Evolutionary conservation across 2,329 filamentous ascomycete genomes (phyloP).

Genomic region (Cyanodermella asteris): DNA sequence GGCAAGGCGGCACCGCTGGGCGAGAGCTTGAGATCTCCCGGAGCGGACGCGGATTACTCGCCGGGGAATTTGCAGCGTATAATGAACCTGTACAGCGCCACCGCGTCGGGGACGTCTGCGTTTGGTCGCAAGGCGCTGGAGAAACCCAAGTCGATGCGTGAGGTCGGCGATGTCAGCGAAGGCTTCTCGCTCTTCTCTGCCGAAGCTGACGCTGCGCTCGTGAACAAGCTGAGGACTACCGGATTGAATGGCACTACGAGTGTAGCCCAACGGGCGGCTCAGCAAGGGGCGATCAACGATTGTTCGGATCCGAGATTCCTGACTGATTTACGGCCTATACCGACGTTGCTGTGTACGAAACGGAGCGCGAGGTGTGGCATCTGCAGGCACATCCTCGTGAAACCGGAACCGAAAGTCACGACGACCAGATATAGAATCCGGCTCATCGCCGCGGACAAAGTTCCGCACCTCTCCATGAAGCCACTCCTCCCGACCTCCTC

Average conservation of each 20-base stretch:
- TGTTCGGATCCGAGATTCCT: constrained; percentile 40
- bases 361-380: constrained; percentile 80
- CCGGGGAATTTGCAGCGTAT: constrained; percentile 68
- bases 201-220: constrained; percentile 35
- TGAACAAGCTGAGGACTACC: constrained; percentile 34
- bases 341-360: constrained; percentile 70
- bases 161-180: constrained; percentile 48
- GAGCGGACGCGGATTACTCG: no score
- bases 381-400: constrained; percentile 86
- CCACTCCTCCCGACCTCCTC: constrained; percentile 29
- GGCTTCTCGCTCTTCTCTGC: constrained; percentile 44
- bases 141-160: constrained; percentile 55
- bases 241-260: constrained; percentile 45
- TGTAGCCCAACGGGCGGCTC: constrained; percentile 27
- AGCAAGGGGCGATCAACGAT: constrained; percentile 24
- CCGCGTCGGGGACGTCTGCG: constrained; percentile 31
- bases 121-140: constrained; percentile 40
- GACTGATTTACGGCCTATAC: constrained; percentile 57
- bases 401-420: constrained; percentile 75
- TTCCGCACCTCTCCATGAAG: constrained; percentile 52
- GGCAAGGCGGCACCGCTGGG: constrained; percentile 32
- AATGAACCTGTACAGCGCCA: constrained; percentile 64
- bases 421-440: constrained; percentile 85
- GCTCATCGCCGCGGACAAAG: constrained; percentile 68
- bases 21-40: no score